These are phyloP conservation scores for Apiotrichum domesticum DNA, from an alignment of 1,284 basidiomycete species.

Conservation along the genomic window DNA sequence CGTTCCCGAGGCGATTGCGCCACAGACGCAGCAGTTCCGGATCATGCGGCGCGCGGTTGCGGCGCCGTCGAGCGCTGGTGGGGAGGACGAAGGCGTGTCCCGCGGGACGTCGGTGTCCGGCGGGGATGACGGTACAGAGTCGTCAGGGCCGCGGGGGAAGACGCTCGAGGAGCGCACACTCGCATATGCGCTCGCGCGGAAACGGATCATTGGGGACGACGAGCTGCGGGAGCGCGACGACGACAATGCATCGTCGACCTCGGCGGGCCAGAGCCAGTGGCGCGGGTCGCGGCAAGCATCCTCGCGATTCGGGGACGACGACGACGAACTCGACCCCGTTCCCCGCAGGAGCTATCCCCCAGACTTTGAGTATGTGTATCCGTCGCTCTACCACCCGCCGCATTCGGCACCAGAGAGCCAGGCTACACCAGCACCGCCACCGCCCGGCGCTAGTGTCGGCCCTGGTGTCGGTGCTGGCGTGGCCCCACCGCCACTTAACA, in stretches of 20 bases:
- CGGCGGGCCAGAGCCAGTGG: slow-evolving; percentile 6
- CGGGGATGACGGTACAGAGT: slow-evolving; percentile 16
- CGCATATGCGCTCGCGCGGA: slow-evolving; percentile 35
- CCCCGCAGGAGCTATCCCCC: slow-evolving; percentile 23
- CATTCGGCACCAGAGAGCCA: slow-evolving; percentile 1
- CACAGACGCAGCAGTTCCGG: slow-evolving; percentile 29
- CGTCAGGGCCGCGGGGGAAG: slow-evolving; percentile 15
- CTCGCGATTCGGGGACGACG: slow-evolving; percentile 14
- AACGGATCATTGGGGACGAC: slow-evolving; percentile 36
- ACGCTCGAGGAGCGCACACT: slow-evolving; percentile 41
- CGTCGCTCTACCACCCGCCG: slow-evolving; percentile 31
- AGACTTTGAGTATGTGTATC: slow-evolving; percentile 31
- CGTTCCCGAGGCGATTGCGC: slow-evolving; percentile 16
- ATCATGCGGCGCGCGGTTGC: slow-evolving; percentile 34
- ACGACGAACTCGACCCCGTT: slow-evolving; percentile 37
- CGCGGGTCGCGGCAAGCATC: slow-evolving; percentile 10
- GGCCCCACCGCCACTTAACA: slow-evolving; percentile 1
- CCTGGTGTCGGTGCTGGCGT: no score
- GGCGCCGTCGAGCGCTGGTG: slow-evolving; percentile 10
- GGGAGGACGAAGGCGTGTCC: slow-evolving; percentile 13
- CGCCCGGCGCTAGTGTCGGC: neutral
- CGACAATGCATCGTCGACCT: slow-evolving; percentile 10
- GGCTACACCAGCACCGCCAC: neutral
- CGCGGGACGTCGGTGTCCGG: slow-evolving; percentile 16
- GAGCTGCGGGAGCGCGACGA: slow-evolving; percentile 6